These are phyloP conservation scores for Penicillium paxilli DNA, from an alignment of 495 filamentous ascomycete genomes.

Conservation along the genomic window DNA sequence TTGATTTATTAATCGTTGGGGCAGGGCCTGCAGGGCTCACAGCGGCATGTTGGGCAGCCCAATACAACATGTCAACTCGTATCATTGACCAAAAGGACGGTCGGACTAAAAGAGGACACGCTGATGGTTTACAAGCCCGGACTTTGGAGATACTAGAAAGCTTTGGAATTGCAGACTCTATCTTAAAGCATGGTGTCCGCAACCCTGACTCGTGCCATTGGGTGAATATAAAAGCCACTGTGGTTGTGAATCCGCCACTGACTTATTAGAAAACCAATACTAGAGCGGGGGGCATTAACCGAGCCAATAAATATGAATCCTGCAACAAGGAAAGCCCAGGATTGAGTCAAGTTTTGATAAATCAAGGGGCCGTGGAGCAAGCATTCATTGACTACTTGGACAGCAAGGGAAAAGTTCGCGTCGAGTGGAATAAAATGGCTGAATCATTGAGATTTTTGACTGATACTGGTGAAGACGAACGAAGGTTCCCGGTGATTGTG, in stretches of 20 bases:
- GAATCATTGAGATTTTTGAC: not conserved
- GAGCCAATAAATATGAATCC: not conserved
- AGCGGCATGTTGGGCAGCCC: conserved; percentile 57
- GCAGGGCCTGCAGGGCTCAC: conserved; percentile 61
- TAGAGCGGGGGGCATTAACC: not conserved
- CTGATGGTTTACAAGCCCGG: conserved; percentile 69
- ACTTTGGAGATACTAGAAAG: conserved; percentile 71
- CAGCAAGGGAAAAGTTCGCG: not conserved
- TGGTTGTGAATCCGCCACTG: not conserved
- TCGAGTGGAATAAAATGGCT: not conserved
- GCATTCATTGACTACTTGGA: conserved; percentile 1
- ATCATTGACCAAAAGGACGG: conserved; percentile 57
- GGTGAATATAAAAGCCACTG: conserved; percentile 14
- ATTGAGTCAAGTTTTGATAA: not conserved
- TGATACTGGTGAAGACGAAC: not conserved
- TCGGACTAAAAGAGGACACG: conserved; percentile 57
- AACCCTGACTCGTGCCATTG: conserved; percentile 59
- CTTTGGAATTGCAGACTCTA: conserved; percentile 61
- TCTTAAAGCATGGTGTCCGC: conserved; percentile 62
- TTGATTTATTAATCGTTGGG: conserved; percentile 56
- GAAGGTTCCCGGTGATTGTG: not conserved
- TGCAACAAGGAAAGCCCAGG: not conserved
- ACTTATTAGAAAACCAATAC: not conserved
- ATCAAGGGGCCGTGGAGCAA: conserved; percentile 4
- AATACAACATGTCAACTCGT: conserved; percentile 49